Conservation (phyloP, 2,329 filamentous ascomycete genomes). For the Reticulascus tulasneorum region DNA sequence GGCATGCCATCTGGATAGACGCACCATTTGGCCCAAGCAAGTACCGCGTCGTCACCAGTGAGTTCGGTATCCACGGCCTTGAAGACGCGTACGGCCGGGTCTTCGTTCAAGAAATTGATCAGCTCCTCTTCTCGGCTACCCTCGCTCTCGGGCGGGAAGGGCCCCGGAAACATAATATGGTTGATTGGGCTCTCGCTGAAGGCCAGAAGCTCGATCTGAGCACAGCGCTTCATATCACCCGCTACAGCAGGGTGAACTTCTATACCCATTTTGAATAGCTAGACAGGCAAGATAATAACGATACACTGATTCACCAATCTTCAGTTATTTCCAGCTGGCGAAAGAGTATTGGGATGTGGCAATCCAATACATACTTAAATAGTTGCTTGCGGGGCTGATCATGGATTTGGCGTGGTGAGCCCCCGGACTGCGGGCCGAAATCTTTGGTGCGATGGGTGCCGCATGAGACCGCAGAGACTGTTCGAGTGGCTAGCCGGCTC, state of each 20-base stretch:
- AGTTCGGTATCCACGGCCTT: slow-evolving; percentile 14
- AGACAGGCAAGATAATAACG: no score
- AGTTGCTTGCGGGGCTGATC: no score
- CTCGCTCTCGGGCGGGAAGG: slow-evolving; percentile 19
- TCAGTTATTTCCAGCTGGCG: no score
- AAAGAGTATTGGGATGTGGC: no score
- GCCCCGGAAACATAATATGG: slow-evolving; percentile 23
- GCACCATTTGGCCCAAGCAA: slow-evolving; percentile 33
- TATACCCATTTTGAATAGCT: slow-evolving; percentile 13
- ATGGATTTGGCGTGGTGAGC: no score
- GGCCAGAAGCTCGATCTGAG: slow-evolving; percentile 9
- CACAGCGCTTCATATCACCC: slow-evolving; percentile 9
- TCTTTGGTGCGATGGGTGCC: no score
- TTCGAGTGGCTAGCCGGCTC: no score
- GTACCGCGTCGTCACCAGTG: slow-evolving; percentile 19
- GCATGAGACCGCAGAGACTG: no score
- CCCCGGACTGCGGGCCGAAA: no score
- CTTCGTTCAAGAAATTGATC: slow-evolving; percentile 12
- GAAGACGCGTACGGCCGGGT: slow-evolving; percentile 8
- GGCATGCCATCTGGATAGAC: slow-evolving; percentile 23
- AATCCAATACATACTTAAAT: no score
- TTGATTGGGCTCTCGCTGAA: slow-evolving; percentile 6
- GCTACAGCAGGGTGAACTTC: slow-evolving; percentile 8
- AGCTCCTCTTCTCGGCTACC: slow-evolving; percentile 19
- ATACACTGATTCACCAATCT: no score